A percentile compares a stretch with the other conserved stretches of the same genome.
phyloP scores from a whole-genome alignment of 495 filamentous ascomycete genomes.

The Astrocystis sublimbata region DNA sequence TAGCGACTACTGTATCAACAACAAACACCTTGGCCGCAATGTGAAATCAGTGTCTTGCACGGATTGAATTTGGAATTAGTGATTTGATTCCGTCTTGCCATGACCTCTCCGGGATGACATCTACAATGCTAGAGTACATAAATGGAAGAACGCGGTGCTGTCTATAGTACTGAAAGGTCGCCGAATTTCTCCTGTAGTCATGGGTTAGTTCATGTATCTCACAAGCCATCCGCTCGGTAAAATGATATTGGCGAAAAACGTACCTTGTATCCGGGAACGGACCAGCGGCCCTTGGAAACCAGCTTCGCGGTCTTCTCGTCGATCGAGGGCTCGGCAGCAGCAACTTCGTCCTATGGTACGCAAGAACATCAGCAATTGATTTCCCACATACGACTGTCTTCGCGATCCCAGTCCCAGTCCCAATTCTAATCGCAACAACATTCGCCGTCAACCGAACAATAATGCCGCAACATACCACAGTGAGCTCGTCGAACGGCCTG shows the following conservation, averaged over 20 bases:
- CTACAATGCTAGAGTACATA: constrained; percentile 63
- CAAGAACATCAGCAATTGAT: constrained; percentile 14
- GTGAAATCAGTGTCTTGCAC: background rate
- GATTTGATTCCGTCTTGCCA: constrained; percentile 34
- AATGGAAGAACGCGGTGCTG: constrained; percentile 41
- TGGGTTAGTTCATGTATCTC: constrained; percentile 16
- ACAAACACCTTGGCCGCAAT: background rate
- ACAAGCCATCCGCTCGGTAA: no score
- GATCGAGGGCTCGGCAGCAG: constrained; percentile 87
- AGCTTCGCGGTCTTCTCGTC: constrained; percentile 90
- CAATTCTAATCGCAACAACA: no score
- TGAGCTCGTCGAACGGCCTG: constrained; percentile 94
- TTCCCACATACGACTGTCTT: no score
- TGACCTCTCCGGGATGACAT: constrained; percentile 38
- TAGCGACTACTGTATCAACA: background rate
- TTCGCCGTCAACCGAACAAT: constrained; percentile 17
- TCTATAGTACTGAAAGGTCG: constrained; percentile 88
- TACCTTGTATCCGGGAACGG: constrained; percentile 97
- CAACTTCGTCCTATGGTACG: constrained; percentile 80
- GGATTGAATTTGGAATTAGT: constrained; percentile 17
- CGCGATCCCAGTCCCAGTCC: no score
- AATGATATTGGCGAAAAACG: constrained; percentile 26
- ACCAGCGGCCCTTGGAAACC: constrained; percentile 96
- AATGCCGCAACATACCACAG: constrained; percentile 72
- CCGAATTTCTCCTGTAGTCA: constrained; percentile 88